Percentiles rank a stretch among this genome's conserved stretches.
These are phyloP conservation scores for Cenchrus purpureus DNA, from an alignment of 176 grass and related monocot species.

Conservation along the genomic window DNA sequence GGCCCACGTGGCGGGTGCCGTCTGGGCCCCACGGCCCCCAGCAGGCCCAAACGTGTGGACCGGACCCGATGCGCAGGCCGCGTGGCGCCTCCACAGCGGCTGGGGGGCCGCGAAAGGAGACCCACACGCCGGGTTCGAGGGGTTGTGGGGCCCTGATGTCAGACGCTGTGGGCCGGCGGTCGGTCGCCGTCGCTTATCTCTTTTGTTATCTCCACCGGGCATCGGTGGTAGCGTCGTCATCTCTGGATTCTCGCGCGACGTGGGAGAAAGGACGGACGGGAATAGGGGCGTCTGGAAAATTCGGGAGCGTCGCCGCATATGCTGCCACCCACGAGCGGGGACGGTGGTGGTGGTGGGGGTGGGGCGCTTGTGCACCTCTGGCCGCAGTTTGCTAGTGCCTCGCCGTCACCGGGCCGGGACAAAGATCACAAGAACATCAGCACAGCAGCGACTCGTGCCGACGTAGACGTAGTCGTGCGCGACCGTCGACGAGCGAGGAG, in stretches of 20 bases:
- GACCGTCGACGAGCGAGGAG: neutral
- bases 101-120: neutral
- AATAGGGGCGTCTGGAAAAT: slow-evolving; percentile 18
- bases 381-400: neutral
- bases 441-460: neutral
- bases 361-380: neutral
- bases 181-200: slow-evolving; percentile 27
- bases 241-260: slow-evolving; percentile 3
- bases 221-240: slow-evolving; percentile 8
- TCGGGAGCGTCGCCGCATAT: slow-evolving; percentile 30
- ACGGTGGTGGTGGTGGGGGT: neutral
- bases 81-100: neutral
- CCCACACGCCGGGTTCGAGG: neutral
- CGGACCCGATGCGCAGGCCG: neutral
- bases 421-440: neutral
- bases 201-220: neutral
- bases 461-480: neutral
- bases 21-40: neutral
- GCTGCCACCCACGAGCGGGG: neutral
- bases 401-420: neutral
- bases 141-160: neutral
- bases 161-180: neutral
- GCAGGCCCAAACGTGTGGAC: slow-evolving; percentile 11
- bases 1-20: neutral
- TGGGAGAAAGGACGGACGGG: neutral